Percentiles rank a stretch among this genome's conserved stretches.
phyloP scores from a whole-genome alignment of 805 yeast species.

The Metschnikowia baotianmanensis region DNA sequence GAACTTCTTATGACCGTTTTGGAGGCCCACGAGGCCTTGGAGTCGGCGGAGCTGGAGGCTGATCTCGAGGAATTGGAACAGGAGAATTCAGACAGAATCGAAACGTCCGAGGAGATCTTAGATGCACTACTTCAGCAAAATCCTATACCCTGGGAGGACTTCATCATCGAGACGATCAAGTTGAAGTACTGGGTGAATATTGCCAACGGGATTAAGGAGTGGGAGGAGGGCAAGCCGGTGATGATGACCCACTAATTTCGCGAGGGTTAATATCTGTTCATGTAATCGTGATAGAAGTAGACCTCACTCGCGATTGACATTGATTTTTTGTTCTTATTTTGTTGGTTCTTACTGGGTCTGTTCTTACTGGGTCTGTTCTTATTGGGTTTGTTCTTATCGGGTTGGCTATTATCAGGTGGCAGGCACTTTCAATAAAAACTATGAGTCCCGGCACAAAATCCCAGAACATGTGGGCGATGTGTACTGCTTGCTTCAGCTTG shows the following conservation, averaged over 20 bases:
- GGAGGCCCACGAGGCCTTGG: conserved; percentile 82
- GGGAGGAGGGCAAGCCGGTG: conserved; percentile 72
- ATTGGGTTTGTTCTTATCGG: no score
- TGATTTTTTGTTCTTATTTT: no score
- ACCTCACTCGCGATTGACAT: no score
- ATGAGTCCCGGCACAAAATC: no score
- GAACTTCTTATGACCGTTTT: conserved; percentile 69
- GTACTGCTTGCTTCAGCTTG: no score
- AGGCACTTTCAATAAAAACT: no score
- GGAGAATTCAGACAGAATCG: conserved; percentile 59
- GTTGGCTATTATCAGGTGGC: no score
- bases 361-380: no score
- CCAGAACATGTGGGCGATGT: no score
- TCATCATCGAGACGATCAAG: conserved; percentile 65
- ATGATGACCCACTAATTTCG: conserved; percentile 55
- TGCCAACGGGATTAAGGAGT: conserved; percentile 66
- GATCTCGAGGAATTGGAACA: conserved; percentile 53
- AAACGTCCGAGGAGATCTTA: conserved; percentile 43
- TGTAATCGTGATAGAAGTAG: no score
- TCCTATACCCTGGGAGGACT: conserved; percentile 49
- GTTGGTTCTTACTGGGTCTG: no score
- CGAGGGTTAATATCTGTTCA: no score
- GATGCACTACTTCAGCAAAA: conserved; percentile 42
- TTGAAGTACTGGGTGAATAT: conserved; percentile 85
- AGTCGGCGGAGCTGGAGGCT: conserved; percentile 55